These are phyloP conservation scores for Lagenidium giganteum DNA, from an alignment of 352 stramenopile species.

Conservation along the genomic window DNA sequence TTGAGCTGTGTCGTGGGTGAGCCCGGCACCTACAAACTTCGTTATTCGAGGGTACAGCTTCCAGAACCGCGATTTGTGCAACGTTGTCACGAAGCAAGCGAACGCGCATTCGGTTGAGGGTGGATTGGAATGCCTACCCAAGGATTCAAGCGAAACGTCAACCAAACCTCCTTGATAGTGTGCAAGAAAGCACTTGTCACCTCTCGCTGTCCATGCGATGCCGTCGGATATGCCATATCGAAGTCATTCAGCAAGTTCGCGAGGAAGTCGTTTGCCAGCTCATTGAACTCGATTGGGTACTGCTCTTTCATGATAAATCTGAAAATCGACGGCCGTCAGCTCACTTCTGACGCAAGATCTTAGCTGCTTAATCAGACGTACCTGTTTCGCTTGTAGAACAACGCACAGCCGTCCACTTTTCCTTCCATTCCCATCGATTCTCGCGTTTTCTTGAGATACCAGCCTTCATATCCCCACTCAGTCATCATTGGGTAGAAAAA, in stretches of 20 bases:
- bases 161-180: background rate
- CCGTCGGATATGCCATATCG: slow-evolving; percentile 68
- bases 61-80: slow-evolving; percentile 96
- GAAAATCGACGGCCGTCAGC: no score
- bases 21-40: slow-evolving; percentile 39
- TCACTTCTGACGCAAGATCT: no score
- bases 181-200: slow-evolving; percentile 54
- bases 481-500: slow-evolving; percentile 92
- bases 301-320: slow-evolving; percentile 84
- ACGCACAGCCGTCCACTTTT: slow-evolving; percentile 96
- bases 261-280: slow-evolving; percentile 76
- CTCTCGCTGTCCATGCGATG: slow-evolving; percentile 53
- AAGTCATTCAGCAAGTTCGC: slow-evolving; percentile 64
- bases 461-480: slow-evolving; percentile 92
- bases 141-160: no score
- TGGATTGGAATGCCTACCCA: slow-evolving; percentile 18
- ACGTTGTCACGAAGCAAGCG: slow-evolving; percentile 97
- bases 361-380: no score
- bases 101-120: slow-evolving; percentile 46
- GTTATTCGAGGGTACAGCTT: slow-evolving; percentile 87
- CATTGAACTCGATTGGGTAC: slow-evolving; percentile 98
- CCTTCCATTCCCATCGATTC: slow-evolving; percentile 94
- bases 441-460: slow-evolving; percentile 97
- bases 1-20: no score
- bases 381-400: slow-evolving; percentile 23